Evolutionary conservation across 2,329 filamentous ascomycete species (phyloP), one percentile per base, ranked within the genome.

Genomic region (Cercospora beticola): DNA sequence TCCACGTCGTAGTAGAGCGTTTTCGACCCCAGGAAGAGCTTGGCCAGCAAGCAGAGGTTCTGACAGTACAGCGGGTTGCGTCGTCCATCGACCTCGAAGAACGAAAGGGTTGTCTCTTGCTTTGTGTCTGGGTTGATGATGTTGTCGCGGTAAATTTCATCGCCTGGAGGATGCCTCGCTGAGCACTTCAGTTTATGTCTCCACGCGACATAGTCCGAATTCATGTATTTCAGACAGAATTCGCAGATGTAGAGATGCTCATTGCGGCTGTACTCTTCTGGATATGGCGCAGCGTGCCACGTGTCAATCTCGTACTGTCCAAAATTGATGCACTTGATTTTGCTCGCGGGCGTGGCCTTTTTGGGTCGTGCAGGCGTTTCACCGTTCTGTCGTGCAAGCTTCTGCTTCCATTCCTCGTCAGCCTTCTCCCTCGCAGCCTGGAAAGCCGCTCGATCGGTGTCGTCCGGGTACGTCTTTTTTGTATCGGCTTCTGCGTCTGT

Each of bases 161-260:
- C 95, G 26, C 95, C 95, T 0, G 96, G 96, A 3, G 95, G 96
- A 77, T 98, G 94, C 79, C 98, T 98, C 40, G 93, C 93, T 5
- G 93, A 92, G 75, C 95, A 99, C 83, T 99, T 99, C 75, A 86
- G 80, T 80, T 98, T 98, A 81, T 99, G 95, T 64, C 95, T 88
- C 93, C 94, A 98, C 14, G 95, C 94, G 30, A 99, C 95, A 76
- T 97, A 98, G 79, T 97, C 94, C 18, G 95, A 98, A 80, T 96
- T 97, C 93, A 99, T 97, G 82, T 99, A 99, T 81, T 98, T 99
- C 69, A 99, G 85, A 79, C 95, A 99, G 80, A 98, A 99, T 80
- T 99, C 96, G 85, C 95, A 99, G 71, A 99, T 98, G 81, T 97
- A 98, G n/a, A 99, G 86, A 43, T 97, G 92, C 31, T 92, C 90